Base-by-base conservation (phyloP, 768 basidiomycete genomes). In the Lanmaoa rubissima region DNA sequence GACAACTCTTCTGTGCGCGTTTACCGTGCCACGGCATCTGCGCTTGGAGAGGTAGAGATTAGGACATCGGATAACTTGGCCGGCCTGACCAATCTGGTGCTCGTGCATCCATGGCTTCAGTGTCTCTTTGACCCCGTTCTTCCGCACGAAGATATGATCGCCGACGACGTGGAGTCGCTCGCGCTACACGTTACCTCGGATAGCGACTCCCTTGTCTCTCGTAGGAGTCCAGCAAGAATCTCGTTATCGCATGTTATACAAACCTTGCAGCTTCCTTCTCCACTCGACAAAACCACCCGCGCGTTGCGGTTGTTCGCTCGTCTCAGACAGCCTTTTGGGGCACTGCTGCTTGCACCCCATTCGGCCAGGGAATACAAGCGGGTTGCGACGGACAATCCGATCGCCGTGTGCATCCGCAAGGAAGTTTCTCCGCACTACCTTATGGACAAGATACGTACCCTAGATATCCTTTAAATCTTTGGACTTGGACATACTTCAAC, bases 131-230 rank as follows among this genome's bases (percentile, higher is more conserved):
- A 63, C 26, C 58, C 63, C 10, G 21, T 63, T 40, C 61, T 59
- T 43, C 61, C 57, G 4, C 61, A 62, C 39, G 61, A 62, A 54
- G 61, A 62, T 10, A 62, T 63, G 61, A 54, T 63, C 34, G 61
- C 55, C 3, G 43, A 49, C 17, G 61, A 62, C 43, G 34, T 19
- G 1, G 53, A 63, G 17, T 36, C 53, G 3, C 42, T 61, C 17
- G 11, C 47, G 6, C 13, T 28, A 10, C 48, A 51, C 3, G 21
- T 17, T 31, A 41, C 21, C 13, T n/a, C 26, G 21, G 46, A 36
- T 4, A 17, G 11, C 5, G 46, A 44, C 12, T 38, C 26, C 24
- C 1, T 38, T 14, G 19, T 28, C 31, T 12, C 51, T 35, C 32
- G 36, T 12, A 57, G n/a, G 32, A 12, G 17, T 19, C 34, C 11